These are phyloP conservation scores for Nymphaea colorata DNA, from an alignment of 164 flowering plant genomes.

Conservation along the genomic window DNA sequence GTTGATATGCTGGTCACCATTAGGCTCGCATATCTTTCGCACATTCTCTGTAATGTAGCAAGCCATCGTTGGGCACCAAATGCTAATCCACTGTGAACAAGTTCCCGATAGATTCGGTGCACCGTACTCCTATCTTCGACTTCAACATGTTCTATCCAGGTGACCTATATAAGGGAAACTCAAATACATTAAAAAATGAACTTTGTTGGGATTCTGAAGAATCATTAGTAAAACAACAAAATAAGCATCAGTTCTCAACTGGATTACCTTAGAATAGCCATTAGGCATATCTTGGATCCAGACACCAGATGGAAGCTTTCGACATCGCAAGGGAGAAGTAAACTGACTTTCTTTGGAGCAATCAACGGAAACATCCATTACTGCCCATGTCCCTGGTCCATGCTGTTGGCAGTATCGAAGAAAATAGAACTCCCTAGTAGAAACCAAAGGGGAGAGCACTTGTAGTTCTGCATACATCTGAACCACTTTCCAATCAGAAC, in stretches of 20 bases:
- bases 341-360: slow-evolving; percentile 19
- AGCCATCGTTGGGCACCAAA: slow-evolving; percentile 50
- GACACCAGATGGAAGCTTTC: slow-evolving; percentile 87
- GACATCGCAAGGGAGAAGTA: slow-evolving; percentile 19
- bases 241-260: not conserved
- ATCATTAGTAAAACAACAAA: not conserved
- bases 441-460: slow-evolving; percentile 62
- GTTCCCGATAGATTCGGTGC: slow-evolving; percentile 25
- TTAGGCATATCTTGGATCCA: slow-evolving; percentile 61
- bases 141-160: slow-evolving; percentile 50
- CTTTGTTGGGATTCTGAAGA: not conserved
- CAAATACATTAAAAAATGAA: not conserved
- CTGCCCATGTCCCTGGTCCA: slow-evolving; percentile 65
- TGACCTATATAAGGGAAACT: slow-evolving; percentile 18
- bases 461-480: slow-evolving; percentile 81
- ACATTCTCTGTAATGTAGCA: slow-evolving; percentile 32
- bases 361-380: slow-evolving; percentile 67
- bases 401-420: slow-evolving; percentile 81
- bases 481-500: slow-evolving; percentile 3
- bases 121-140: slow-evolving; percentile 24
- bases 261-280: slow-evolving; percentile 66
- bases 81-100: slow-evolving; percentile 30
- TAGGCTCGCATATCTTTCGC: slow-evolving; percentile 24
- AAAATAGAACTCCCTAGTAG: slow-evolving; percentile 52
- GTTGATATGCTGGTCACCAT: slow-evolving; percentile 12